A percentile compares a stretch with the other conserved stretches of the same genome.
Conservation (phyloP, 2,329 filamentous ascomycete genomes). For the Venturia effusa region DNA sequence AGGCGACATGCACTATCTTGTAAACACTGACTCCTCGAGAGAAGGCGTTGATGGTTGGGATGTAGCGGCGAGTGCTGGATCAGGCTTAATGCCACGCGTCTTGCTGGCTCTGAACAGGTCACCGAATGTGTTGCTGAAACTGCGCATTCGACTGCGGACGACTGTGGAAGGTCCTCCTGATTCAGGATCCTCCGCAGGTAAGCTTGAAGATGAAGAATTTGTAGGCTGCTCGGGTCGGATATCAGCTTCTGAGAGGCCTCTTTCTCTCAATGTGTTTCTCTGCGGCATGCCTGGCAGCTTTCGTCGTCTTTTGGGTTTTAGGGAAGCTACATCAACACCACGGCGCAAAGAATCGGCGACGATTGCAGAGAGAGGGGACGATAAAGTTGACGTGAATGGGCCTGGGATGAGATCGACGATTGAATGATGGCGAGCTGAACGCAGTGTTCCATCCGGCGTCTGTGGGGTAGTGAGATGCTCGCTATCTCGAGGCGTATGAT, state of each 20-base stretch:
- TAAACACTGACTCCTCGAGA: not conserved
- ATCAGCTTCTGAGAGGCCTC: constrained; percentile 8
- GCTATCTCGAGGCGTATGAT: constrained; percentile 13
- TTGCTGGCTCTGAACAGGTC: not conserved
- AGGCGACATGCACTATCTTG: not conserved
- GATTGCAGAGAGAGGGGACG: constrained; percentile 49
- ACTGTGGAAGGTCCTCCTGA: not conserved
- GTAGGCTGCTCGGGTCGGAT: not conserved
- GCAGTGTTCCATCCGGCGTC: constrained; percentile 26
- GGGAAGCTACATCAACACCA: constrained; percentile 21
- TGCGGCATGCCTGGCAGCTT: constrained; percentile 10
- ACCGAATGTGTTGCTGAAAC: constrained; percentile 11
- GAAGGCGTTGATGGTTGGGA: not conserved
- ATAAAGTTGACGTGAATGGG: constrained; percentile 49
- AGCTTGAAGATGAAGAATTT: not conserved
- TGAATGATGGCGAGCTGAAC: constrained; percentile 32
- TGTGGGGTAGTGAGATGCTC: constrained; percentile 22
- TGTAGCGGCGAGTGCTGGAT: not conserved
- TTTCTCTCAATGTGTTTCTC: not conserved
- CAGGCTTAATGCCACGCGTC: not conserved
- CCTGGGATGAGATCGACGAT: constrained; percentile 46
- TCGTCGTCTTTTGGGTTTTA: constrained; percentile 2
- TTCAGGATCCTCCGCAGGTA: not conserved
- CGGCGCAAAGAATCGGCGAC: constrained; percentile 55
- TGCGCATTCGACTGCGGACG: not conserved